phyloP scores from a whole-genome alignment of 495 filamentous ascomycete species.

The Extremus antarcticus region DNA sequence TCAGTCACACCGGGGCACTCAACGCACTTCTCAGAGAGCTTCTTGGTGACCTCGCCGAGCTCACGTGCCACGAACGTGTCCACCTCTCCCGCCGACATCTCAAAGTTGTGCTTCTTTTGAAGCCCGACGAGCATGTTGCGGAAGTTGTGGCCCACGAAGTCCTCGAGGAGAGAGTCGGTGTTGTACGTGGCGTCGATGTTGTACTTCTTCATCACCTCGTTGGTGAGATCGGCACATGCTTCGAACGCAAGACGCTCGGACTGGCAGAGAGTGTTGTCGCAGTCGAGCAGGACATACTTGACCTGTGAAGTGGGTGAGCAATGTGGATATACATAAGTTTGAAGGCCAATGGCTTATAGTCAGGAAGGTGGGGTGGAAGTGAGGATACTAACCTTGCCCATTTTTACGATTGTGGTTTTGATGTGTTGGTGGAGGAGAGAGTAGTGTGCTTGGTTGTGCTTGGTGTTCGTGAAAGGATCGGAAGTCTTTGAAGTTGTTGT shows the following conservation, averaged over 20 bases:
- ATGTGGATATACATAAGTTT: background rate
- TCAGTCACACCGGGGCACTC: constrained; percentile 65
- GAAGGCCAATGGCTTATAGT: background rate
- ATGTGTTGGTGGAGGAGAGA: background rate
- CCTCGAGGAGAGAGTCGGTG: constrained; percentile 61
- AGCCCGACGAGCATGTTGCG: constrained; percentile 76
- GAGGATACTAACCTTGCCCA: constrained; percentile 1
- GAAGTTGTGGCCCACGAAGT: constrained; percentile 96
- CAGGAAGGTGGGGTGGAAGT: background rate
- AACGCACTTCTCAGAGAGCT: constrained; percentile 57
- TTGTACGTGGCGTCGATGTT: constrained; percentile 65
- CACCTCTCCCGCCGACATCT: constrained; percentile 54
- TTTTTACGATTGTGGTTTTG: background rate
- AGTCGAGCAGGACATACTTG: constrained; percentile 78
- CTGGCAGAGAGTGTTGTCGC: constrained; percentile 94
- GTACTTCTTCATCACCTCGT: constrained; percentile 68
- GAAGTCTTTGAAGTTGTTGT: no score
- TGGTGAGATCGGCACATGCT: constrained; percentile 84
- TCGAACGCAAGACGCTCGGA: constrained; percentile 89
- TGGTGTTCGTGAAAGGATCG: background rate
- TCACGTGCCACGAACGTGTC: constrained; percentile 68
- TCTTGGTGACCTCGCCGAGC: constrained; percentile 73
- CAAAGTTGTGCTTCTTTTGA: constrained; percentile 65
- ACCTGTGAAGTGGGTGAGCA: constrained; percentile 1
- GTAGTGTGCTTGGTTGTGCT: no score